Conservation (phyloP, 2,329 filamentous ascomycete species). For the Elsinoe arachidis region DNA sequence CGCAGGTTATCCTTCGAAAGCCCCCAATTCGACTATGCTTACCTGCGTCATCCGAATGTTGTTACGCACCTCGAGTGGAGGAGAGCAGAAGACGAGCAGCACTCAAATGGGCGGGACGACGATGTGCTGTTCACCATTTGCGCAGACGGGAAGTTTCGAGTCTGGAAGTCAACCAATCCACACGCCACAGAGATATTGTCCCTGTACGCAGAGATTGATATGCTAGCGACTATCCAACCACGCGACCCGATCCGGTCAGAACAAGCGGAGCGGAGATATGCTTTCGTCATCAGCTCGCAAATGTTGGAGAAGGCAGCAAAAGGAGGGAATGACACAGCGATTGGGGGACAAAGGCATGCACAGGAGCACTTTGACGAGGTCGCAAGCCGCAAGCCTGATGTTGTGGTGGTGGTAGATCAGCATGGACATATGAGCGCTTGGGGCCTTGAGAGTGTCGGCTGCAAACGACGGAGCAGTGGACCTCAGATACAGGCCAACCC, state of each 20-base stretch:
- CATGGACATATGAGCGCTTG: conserved; percentile 81
- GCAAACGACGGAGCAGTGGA: conserved; percentile 50
- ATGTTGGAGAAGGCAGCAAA: conserved; percentile 73
- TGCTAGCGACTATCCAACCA: conserved; percentile 58
- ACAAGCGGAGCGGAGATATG: conserved; percentile 41
- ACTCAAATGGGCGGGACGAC: conserved; percentile 37
- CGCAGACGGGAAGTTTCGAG: conserved; percentile 66
- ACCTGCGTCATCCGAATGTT: conserved; percentile 72
- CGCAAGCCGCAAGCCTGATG: conserved; percentile 75
- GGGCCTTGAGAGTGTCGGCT: conserved; percentile 80
- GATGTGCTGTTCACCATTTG: conserved; percentile 89
- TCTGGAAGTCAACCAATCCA: conserved; percentile 74
- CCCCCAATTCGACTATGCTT: conserved; percentile 80
- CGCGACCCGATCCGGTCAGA: conserved; percentile 31
- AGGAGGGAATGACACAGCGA: conserved; percentile 23
- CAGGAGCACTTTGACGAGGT: conserved; percentile 79
- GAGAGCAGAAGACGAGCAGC: conserved; percentile 57
- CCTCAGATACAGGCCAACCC: conserved; percentile 37
- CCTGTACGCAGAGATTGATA: conserved; percentile 72
- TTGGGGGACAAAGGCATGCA: conserved; percentile 53
- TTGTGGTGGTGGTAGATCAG: conserved; percentile 80
- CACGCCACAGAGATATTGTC: conserved; percentile 63
- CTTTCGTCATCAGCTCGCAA: conserved; percentile 73
- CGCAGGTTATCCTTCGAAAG: conserved; percentile 78
- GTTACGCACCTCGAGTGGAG: conserved; percentile 84